Conservation (phyloP, 257 asterid species). For the Jacaranda copaia region DNA sequence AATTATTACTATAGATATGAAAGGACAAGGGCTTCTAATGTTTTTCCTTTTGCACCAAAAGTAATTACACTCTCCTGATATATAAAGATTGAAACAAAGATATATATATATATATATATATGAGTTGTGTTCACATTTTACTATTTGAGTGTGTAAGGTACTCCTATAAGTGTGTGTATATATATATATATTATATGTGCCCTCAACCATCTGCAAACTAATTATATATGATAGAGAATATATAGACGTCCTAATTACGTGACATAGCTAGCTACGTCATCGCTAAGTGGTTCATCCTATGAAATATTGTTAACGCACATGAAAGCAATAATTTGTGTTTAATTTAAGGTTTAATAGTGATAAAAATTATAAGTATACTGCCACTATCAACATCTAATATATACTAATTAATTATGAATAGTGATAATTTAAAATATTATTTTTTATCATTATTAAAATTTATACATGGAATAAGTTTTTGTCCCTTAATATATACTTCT, state of each 20-base stretch:
- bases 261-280: neutral
- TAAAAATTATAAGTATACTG: too few species aligned
- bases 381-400: too few species aligned
- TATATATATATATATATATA: neutral
- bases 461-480: too few species aligned
- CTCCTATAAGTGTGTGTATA: too few species aligned
- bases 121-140: constrained; percentile 3
- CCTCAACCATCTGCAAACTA: neutral
- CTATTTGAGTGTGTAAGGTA: neutral
- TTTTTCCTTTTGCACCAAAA: neutral
- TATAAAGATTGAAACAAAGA: neutral
- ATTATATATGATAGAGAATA: neutral
- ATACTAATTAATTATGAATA: too few species aligned
- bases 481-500: too few species aligned
- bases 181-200: neutral
- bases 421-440: too few species aligned
- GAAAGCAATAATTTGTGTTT: neutral
- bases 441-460: too few species aligned
- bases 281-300: neutral
- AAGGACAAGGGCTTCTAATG: constrained; percentile 3
- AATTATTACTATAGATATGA: constrained; percentile 11
- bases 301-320: neutral
- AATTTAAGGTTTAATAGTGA: neutral
- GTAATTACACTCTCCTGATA: neutral
- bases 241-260: too few species aligned